Evolutionary conservation across 2,329 filamentous ascomycete species (phyloP).

Genomic region (Tolypocladium nubicola): DNA sequence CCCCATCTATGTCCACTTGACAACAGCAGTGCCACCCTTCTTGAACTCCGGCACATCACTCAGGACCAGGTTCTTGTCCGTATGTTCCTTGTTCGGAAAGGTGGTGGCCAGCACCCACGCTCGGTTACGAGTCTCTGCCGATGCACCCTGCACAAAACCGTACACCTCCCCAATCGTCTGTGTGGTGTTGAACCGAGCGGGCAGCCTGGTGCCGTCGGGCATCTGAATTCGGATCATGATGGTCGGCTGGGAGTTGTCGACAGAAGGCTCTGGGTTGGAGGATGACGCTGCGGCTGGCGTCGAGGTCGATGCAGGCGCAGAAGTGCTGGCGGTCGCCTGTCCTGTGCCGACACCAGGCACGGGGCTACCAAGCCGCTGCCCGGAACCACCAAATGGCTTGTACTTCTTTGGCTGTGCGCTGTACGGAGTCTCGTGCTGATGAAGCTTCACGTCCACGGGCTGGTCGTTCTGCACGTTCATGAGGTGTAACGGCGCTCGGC

Average conservation of each 20-base stretch:
- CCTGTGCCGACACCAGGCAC: constrained; percentile 47
- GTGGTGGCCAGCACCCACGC: constrained; percentile 70
- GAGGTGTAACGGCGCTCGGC: constrained; percentile 65
- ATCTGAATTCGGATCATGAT: constrained; percentile 67
- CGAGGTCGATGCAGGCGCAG: constrained; percentile 19
- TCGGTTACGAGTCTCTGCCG: constrained; percentile 43
- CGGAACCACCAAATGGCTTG: constrained; percentile 62
- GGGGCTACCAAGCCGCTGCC: constrained; percentile 66
- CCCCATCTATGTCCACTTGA: constrained; percentile 39
- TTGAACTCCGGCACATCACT: constrained; percentile 55
- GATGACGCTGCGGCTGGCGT: constrained; percentile 24
- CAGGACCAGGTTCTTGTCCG: constrained; percentile 49
- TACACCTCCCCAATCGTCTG: constrained; percentile 73
- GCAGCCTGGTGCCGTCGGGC: constrained; percentile 64
- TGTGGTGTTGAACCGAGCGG: constrained; percentile 72
- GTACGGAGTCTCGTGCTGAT: constrained; percentile 64
- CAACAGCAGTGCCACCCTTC: constrained; percentile 53
- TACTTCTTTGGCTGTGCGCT: constrained; percentile 63
- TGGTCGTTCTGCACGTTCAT: constrained; percentile 68
- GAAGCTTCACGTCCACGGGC: constrained; percentile 68
- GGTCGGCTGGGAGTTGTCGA: constrained; percentile 58
- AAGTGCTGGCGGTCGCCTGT: constrained; percentile 6
- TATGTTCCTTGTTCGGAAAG: constrained; percentile 73
- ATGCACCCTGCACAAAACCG: constrained; percentile 58
- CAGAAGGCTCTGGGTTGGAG: constrained; percentile 19